A percentile compares a stretch with the other conserved stretches of the same genome.
These are phyloP conservation scores for Brassica carinata DNA, from an alignment of 345 rosid genomes.

Conservation along the genomic window DNA sequence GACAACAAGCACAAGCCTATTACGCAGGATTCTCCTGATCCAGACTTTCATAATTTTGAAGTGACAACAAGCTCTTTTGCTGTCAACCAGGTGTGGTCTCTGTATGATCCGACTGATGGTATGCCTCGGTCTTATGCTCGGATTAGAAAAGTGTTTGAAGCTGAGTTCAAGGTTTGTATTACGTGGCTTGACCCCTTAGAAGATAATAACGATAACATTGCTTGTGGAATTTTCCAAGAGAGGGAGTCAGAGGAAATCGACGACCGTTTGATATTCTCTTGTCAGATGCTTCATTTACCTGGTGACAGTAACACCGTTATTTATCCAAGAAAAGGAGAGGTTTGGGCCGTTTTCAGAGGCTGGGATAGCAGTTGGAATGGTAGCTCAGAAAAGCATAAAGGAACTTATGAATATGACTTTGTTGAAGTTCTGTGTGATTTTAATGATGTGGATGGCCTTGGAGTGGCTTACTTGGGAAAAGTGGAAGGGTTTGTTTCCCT, in stretches of 20 bases:
- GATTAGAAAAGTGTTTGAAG: conserved; percentile 55
- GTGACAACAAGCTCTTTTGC: conserved; percentile 54
- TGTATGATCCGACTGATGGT: conserved; percentile 71
- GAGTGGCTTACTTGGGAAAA: conserved; percentile 69
- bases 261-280: conserved; percentile 69
- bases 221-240: conserved; percentile 60
- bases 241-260: conserved; percentile 45
- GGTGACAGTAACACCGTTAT: conserved; percentile 39
- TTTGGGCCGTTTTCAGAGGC: conserved; percentile 82
- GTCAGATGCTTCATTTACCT: conserved; percentile 39
- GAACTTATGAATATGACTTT: conserved; percentile 60
- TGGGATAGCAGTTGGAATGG: conserved; percentile 67
- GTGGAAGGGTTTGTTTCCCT: conserved; percentile 80
- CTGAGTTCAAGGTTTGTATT: conserved; percentile 61
- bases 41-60: conserved; percentile 76
- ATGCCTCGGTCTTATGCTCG: conserved; percentile 86
- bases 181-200: conserved; percentile 79
- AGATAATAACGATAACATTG: conserved; percentile 39
- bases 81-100: conserved; percentile 78
- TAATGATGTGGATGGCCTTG: conserved; percentile 52
- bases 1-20: conserved; percentile 26
- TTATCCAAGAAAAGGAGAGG: conserved; percentile 78
- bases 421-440: conserved; percentile 70
- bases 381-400: conserved; percentile 49
- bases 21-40: conserved; percentile 52